Conservation (phyloP, 352 stramenopile genomes). For the Phytophthora meadii region DNA sequence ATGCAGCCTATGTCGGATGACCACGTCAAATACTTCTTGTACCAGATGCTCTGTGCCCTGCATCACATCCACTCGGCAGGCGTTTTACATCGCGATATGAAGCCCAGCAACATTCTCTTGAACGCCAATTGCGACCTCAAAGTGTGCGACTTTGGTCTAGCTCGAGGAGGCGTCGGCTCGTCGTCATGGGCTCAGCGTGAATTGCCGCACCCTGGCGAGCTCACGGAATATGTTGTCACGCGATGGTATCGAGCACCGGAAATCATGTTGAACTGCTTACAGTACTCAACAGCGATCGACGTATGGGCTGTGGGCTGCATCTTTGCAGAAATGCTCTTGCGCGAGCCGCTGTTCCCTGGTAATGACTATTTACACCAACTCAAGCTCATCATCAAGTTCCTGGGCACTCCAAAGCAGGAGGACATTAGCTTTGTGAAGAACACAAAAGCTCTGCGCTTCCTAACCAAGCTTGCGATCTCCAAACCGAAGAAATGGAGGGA, state of each 20-base stretch:
- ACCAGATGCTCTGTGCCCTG: conserved; percentile 82
- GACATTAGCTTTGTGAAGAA: conserved; percentile 90
- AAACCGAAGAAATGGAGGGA: conserved; percentile 79
- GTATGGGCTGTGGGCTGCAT: conserved; percentile 98
- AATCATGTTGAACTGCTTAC: conserved; percentile 95
- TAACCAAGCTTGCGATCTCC: conserved; percentile 79
- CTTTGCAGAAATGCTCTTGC: conserved; percentile 97
- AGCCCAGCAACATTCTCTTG: conserved; percentile 83
- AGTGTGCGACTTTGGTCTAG: conserved; percentile 81
- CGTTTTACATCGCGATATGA: conserved; percentile 85
- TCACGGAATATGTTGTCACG: conserved; percentile 75
- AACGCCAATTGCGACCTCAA: conserved; percentile 87
- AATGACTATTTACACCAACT: conserved; percentile 89
- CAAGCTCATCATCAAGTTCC: conserved; percentile 81
- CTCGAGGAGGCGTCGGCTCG: conserved; percentile 60
- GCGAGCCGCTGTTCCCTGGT: conserved; percentile 96
- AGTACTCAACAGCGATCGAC: conserved; percentile 95
- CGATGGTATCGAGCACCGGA: conserved; percentile 90
- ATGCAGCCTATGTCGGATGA: conserved; percentile 91
- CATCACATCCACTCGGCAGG: conserved; percentile 96
- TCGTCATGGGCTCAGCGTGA: conserved; percentile 1
- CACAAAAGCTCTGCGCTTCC: conserved; percentile 90
- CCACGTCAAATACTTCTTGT: conserved; percentile 86
- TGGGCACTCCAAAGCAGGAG: conserved; percentile 75
- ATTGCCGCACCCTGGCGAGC: conserved; percentile 38